Percentiles rank a stretch among this genome's conserved stretches.
phyloP scores from a whole-genome alignment of 139 green algal genomes.

The Coccomyxa sp. region DNA sequence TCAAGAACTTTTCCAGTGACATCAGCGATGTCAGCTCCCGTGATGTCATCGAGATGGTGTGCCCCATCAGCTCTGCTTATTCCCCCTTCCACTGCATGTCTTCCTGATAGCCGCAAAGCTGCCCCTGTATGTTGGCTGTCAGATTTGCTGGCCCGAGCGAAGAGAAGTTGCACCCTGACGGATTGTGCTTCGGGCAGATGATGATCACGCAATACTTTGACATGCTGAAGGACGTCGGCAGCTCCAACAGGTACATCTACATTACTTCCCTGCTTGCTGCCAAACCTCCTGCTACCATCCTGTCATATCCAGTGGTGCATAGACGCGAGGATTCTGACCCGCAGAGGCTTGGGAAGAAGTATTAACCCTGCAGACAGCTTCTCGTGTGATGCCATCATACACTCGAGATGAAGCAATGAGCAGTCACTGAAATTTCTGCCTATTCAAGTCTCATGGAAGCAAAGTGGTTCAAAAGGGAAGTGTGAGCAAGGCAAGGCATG shows the following conservation, averaged over 20 bases:
- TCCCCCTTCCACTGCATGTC: not conserved
- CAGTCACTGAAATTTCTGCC: not conserved
- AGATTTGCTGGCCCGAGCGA: not conserved
- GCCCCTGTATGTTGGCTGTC: conserved; percentile 8
- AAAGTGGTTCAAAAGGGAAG: not conserved
- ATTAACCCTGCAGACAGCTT: not conserved
- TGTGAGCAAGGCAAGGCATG: not conserved
- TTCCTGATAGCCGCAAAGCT: not conserved
- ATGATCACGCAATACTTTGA: conserved; percentile 89
- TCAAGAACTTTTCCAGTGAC: conserved; percentile 66
- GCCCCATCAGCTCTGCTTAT: conserved; percentile 22
- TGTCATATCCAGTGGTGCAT: not conserved
- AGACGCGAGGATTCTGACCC: not conserved
- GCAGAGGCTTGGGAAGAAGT: not conserved
- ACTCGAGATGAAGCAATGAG: not conserved
- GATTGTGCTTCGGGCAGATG: not conserved
- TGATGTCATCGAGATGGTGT: conserved; percentile 87
- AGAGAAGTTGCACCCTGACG: not conserved
- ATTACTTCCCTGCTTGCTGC: conserved; percentile 63
- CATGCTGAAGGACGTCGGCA: conserved; percentile 75
- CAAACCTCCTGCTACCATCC: conserved; percentile 41
- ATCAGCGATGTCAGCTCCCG: conserved; percentile 46
- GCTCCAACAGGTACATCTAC: not conserved
- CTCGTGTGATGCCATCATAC: not conserved
- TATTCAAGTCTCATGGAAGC: not conserved